Conservation (phyloP, 768 basidiomycete species). For the Kwoniella pini region DNA sequence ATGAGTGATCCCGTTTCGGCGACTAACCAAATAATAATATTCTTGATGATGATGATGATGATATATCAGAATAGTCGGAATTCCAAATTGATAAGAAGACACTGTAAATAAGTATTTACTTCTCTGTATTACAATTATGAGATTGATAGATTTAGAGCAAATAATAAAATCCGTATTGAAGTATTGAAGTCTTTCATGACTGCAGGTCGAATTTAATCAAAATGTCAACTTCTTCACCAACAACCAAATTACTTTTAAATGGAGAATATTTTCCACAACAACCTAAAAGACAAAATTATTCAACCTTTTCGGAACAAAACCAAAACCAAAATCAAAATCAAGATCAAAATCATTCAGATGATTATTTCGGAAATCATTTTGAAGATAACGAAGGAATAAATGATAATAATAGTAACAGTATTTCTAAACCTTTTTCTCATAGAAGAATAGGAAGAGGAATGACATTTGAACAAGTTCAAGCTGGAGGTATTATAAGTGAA, state of each 20-base stretch:
- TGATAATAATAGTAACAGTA: background rate
- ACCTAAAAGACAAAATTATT: background rate
- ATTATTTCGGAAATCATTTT: background rate
- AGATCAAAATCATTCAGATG: background rate
- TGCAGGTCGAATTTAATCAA: background rate
- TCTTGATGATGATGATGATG: too few species aligned
- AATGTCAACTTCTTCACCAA: slow-evolving; percentile 4
- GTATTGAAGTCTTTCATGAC: too few species aligned
- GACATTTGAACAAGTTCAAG: slow-evolving; percentile 40
- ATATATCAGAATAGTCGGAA: too few species aligned
- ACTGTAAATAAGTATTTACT: too few species aligned
- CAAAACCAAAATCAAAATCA: too few species aligned
- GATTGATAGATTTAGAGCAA: too few species aligned
- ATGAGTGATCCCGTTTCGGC: too few species aligned
- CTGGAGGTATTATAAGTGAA: slow-evolving; percentile 25
- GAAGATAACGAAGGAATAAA: background rate
- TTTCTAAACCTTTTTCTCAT: slow-evolving; percentile 1
- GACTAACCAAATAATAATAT: too few species aligned
- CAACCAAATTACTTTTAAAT: slow-evolving; percentile 3
- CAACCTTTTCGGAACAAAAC: background rate
- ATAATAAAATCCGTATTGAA: too few species aligned
- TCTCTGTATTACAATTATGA: too few species aligned
- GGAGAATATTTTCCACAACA: slow-evolving; percentile 9
- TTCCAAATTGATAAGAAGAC: too few species aligned
- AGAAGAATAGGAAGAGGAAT: slow-evolving; percentile 23